A percentile compares a stretch with the other conserved stretches of the same genome.
phyloP scores from a whole-genome alignment of 2,329 filamentous ascomycete genomes.

The Aspergillus tubingensis region DNA sequence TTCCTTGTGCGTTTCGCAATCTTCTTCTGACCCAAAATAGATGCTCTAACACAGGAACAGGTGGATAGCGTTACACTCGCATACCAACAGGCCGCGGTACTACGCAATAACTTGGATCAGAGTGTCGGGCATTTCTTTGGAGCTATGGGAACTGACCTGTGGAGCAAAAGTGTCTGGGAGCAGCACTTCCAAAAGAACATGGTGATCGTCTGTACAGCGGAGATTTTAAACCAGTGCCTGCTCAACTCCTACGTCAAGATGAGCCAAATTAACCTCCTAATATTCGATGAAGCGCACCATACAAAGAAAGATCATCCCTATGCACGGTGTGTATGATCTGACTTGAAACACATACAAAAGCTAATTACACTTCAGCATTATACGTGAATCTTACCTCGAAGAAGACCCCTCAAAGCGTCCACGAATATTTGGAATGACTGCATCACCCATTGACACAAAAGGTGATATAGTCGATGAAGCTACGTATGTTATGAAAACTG shows the following conservation, averaged over 20 bases:
- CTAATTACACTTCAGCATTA: conserved; percentile 57
- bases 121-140: conserved; percentile 75
- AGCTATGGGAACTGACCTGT: conserved; percentile 62
- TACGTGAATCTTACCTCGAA: conserved; percentile 78
- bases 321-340: conserved; percentile 55
- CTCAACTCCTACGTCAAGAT: conserved; percentile 78
- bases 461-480: conserved; percentile 71
- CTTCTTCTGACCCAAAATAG: not conserved
- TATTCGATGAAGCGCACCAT: conserved; percentile 97
- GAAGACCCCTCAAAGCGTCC: conserved; percentile 58
- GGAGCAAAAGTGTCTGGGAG: conserved; percentile 63
- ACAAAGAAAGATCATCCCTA: conserved; percentile 93
- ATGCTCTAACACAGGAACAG: conserved; percentile 39
- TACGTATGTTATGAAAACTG: conserved; percentile 33
- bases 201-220: conserved; percentile 89
- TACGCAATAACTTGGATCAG: conserved; percentile 78
- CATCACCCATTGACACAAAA: conserved; percentile 86
- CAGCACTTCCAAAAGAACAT: conserved; percentile 65
- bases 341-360: conserved; percentile 10
- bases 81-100: conserved; percentile 82
- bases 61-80: conserved; percentile 87
- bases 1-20: conserved; percentile 64
- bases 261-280: conserved; percentile 79
- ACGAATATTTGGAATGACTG: conserved; percentile 92
- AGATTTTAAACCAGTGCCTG: conserved; percentile 77